Evolutionary conservation across 352 stramenopile species (phyloP).

Genomic region (Aphanomyces astaci): DNA sequence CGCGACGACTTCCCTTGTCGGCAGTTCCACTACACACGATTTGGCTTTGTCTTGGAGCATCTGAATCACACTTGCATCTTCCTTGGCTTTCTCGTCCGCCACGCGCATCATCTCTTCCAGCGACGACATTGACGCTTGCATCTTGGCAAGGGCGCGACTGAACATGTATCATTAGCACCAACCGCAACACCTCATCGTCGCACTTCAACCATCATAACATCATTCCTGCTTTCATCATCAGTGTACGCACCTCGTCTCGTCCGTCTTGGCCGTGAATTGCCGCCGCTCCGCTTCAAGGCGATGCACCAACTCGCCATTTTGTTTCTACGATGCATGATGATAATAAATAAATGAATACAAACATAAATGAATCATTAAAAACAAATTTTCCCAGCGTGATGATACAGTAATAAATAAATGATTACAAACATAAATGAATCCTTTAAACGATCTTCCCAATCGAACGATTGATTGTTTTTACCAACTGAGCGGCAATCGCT

Average conservation of each 20-base stretch:
- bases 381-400: too few species aligned
- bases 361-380: too few species aligned
- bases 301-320: background rate
- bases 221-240: too few species aligned
- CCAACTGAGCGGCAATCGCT: background rate
- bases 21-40: slow-evolving; percentile 26
- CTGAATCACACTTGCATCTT: slow-evolving; percentile 26
- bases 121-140: background rate
- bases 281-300: slow-evolving; percentile 6
- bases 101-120: background rate
- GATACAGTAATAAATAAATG: too few species aligned
- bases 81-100: slow-evolving; percentile 5
- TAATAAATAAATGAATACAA: too few species aligned
- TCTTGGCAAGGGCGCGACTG: background rate
- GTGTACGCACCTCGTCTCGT: slow-evolving; percentile 4
- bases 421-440: too few species aligned
- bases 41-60: slow-evolving; percentile 28
- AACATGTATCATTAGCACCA: background rate
- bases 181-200: background rate
- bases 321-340: too few species aligned
- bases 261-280: background rate
- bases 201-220: background rate
- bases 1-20: background rate
- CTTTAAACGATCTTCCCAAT: too few species aligned
- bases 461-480: too few species aligned